Evolutionary conservation across 2,329 filamentous ascomycete species (phyloP).

Genomic region (Leptographium wingfieldii): DNA sequence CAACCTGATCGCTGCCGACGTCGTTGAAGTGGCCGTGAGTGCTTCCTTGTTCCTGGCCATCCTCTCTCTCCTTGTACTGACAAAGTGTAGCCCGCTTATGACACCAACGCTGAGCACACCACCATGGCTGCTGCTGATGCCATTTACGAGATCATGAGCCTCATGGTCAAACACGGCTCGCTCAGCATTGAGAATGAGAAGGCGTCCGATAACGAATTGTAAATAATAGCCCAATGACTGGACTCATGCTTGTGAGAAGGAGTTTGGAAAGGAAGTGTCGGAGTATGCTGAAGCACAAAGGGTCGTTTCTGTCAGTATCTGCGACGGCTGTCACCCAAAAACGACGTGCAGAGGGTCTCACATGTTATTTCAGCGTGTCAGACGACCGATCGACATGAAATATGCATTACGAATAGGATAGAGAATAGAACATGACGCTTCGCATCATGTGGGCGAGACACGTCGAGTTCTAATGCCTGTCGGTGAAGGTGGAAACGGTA

Average conservation of each 20-base stretch:
- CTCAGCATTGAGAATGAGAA: constrained; percentile 31
- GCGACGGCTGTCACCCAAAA: background rate
- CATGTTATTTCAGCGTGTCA: background rate
- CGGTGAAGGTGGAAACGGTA: no score
- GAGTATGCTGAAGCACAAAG: background rate
- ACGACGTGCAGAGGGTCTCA: background rate
- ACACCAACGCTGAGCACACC: constrained; percentile 59
- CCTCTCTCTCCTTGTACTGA: background rate
- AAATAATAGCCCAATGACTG: background rate
- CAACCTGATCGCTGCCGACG: constrained; percentile 57
- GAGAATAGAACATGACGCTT: background rate
- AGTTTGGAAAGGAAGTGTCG: background rate
- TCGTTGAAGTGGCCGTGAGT: constrained; percentile 55
- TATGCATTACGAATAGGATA: background rate
- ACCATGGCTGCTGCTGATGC: constrained; percentile 63
- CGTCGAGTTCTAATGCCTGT: no score
- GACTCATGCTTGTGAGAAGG: no score
- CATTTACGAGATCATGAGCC: constrained; percentile 65
- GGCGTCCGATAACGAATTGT: background rate
- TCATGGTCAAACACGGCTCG: constrained; percentile 71
- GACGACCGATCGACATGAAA: background rate
- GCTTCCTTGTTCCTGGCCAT: background rate
- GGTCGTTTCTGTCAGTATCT: background rate
- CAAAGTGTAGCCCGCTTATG: constrained; percentile 43
- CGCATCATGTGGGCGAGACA: no score